A percentile compares a stretch with the other conserved stretches of the same genome.
phyloP scores from a whole-genome alignment of 306 rosid genomes.

The Neltuma alba region DNA sequence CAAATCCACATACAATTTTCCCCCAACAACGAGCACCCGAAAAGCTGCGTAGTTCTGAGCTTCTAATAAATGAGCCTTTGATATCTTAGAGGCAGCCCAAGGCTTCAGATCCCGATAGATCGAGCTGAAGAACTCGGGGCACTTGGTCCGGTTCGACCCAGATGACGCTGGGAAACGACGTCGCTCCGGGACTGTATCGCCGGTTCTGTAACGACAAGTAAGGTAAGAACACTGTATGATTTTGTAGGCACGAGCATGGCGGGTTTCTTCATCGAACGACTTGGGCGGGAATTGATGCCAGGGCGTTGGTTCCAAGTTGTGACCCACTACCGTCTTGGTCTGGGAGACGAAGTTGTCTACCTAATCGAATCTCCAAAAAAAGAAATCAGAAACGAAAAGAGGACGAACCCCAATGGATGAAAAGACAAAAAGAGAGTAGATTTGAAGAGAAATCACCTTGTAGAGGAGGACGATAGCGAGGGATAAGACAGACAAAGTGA shows the following conservation, averaged over 20 bases:
- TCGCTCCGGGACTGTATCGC: not conserved
- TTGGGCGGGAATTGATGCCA: conserved; percentile 81
- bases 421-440: not conserved
- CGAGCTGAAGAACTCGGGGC: conserved; percentile 75
- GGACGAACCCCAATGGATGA: not conserved
- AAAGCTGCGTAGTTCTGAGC: conserved; percentile 72
- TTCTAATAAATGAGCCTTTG: conserved; percentile 49
- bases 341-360: conserved; percentile 61
- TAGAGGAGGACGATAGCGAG: conserved; percentile 54
- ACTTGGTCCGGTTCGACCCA: conserved; percentile 5
- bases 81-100: conserved; percentile 57
- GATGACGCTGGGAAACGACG: not conserved
- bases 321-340: conserved; percentile 81
- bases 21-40: conserved; percentile 69
- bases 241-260: conserved; percentile 56
- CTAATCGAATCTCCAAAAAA: conserved; percentile 49
- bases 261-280: conserved; percentile 59
- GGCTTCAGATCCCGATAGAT: conserved; percentile 77
- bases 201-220: conserved; percentile 47
- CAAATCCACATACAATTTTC: conserved; percentile 77
- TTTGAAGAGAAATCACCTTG: conserved; percentile 44
- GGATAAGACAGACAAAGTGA: conserved; percentile 58
- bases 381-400: not conserved
- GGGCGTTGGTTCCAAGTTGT: conserved; percentile 90
- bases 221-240: conserved; percentile 82